These are phyloP conservation scores for Monilinia vaccinii-corymbosi DNA, from an alignment of 2,329 filamentous ascomycete genomes.

Conservation along the genomic window DNA sequence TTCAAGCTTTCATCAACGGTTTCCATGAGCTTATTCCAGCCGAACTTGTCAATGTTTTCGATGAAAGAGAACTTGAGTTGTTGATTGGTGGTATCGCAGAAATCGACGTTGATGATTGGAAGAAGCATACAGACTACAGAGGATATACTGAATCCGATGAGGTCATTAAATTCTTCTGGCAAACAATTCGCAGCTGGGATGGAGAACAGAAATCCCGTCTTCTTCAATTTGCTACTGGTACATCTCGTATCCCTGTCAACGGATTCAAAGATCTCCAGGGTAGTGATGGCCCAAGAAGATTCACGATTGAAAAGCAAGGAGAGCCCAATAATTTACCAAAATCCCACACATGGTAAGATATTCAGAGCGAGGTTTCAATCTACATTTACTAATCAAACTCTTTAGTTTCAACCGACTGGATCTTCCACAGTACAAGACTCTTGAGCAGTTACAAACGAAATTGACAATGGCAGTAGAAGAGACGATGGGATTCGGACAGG, in stretches of 20 bases:
- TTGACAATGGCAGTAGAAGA: constrained; percentile 96
- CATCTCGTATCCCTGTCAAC: constrained; percentile 95
- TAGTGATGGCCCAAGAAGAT: constrained; percentile 86
- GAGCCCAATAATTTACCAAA: constrained; percentile 87
- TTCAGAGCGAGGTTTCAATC: neutral
- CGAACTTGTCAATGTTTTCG: constrained; percentile 96
- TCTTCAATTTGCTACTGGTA: constrained; percentile 94
- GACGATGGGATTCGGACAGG: constrained; percentile 97
- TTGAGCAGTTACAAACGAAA: constrained; percentile 80
- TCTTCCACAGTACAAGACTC: constrained; percentile 82
- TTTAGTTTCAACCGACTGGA: constrained; percentile 92
- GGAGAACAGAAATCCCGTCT: constrained; percentile 96
- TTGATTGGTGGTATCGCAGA: constrained; percentile 99
- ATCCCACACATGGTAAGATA: constrained; percentile 87
- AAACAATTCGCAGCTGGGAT: constrained; percentile 93
- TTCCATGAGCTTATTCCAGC: constrained; percentile 97
- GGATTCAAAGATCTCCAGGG: constrained; percentile 99
- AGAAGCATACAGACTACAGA: constrained; percentile 99
- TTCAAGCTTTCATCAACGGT: constrained; percentile 93
- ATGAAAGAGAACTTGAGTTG: constrained; percentile 92
- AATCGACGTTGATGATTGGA: constrained; percentile 99
- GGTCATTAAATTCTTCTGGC: constrained; percentile 98
- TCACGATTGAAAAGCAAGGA: constrained; percentile 97
- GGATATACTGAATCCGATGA: constrained; percentile 97
- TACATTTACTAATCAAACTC: constrained; percentile 16